Conservation (phyloP, 345 rosid species). For the Gossypium australe region DNA sequence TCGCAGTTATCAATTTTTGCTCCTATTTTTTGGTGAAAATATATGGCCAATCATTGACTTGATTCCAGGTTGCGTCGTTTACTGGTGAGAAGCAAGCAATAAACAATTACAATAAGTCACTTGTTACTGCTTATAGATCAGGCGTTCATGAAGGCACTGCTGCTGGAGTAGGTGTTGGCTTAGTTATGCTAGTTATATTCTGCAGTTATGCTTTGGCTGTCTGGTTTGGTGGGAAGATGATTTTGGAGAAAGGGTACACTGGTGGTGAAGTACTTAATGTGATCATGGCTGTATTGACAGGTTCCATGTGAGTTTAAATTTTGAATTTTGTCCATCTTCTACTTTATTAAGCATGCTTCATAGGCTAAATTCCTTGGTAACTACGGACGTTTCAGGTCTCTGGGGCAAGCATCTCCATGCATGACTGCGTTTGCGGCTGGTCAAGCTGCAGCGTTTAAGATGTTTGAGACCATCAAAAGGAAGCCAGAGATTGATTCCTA, state of each 20-base stretch:
- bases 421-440: constrained; percentile 71
- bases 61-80: constrained; percentile 73
- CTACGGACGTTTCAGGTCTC: constrained; percentile 48
- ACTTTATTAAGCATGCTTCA: not conserved
- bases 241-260: constrained; percentile 57
- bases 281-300: constrained; percentile 64
- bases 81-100: constrained; percentile 84
- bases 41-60: not conserved
- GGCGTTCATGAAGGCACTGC: constrained; percentile 60
- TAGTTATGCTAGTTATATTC: constrained; percentile 35
- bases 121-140: constrained; percentile 57
- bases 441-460: constrained; percentile 70
- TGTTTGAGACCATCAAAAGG: constrained; percentile 72
- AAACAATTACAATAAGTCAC: constrained; percentile 47
- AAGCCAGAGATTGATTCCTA: constrained; percentile 63
- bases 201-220: constrained; percentile 62
- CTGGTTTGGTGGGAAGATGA: constrained; percentile 82
- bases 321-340: not conserved
- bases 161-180: constrained; percentile 67
- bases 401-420: constrained; percentile 83
- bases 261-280: constrained; percentile 75
- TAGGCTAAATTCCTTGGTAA: not conserved
- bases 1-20: not conserved
- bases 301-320: constrained; percentile 58
- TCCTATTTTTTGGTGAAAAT: not conserved